Base-by-base conservation (phyloP, 768 basidiomycete genomes). In the Infundibulicybe gibba region DNA sequence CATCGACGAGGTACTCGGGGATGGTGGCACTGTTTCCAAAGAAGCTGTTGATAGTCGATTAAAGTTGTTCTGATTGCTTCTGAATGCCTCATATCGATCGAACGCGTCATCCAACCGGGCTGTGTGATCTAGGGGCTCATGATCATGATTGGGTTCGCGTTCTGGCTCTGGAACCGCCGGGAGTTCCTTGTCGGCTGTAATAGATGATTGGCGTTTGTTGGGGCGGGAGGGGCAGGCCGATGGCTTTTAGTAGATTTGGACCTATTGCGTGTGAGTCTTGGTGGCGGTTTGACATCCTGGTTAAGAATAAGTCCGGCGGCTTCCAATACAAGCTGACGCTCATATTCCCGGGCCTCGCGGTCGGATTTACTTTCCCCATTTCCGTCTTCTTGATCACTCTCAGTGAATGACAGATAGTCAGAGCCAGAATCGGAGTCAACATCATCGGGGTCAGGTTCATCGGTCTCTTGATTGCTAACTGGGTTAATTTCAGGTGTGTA, bases 81-180 rank as follows among this genome's bases (percentile, higher is more conserved):
- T 80, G 65, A 85, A 94, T n/a, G 83, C 72, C 61, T 94, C 90
- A 59, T 95, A 97, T 32, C 91, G 76, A 47, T 90, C 89, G 61
- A 87, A 95, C 0, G 94, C 94, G 61, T 95, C 92, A 55, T 92
- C 86, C 32, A 88, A 67, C 5, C 64, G 71, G 3, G 63, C 59
- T 38, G 70, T 66, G 51, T 76, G 69, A 38, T 77, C 71, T 11
- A 63, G 59, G 5, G 54, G 49, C 35, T 59, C 58, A 5, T 61
- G 49, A 21, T 54, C 55, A 17, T 65, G 33, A 21, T 58, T 57
- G 14, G 43, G 43, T 30, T 62, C 61, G 30, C 49, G 43, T 11
- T 63, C 54, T 33, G 65, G 54, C 13, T 53, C 57, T 1, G 81
- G 82, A 2, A 78, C 57, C 0, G 77, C 70, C 4, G 86, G 85